Evolutionary conservation across 495 filamentous ascomycete species (phyloP).

Genomic region (Aspergillus bridgeri): DNA sequence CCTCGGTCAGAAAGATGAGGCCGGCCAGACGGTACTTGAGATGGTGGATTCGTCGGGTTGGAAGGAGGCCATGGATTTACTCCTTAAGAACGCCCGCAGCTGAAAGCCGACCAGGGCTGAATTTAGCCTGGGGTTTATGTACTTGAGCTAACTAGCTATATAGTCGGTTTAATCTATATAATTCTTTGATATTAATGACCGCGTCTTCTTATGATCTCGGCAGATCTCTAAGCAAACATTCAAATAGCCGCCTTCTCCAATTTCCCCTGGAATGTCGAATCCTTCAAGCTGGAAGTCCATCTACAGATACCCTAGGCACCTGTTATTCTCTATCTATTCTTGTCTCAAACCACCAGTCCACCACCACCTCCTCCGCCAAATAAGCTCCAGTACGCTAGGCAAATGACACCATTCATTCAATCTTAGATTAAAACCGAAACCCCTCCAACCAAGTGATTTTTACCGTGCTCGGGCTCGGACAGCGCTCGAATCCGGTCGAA

Average conservation of each 20-base stretch:
- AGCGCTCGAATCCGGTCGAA: not conserved
- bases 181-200: not conserved
- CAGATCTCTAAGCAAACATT: not conserved
- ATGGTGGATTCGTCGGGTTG: slow-evolving; percentile 21
- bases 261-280: slow-evolving; percentile 3
- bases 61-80: slow-evolving; percentile 15
- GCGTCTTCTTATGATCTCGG: not conserved
- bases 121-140: not conserved
- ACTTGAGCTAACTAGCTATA: not conserved
- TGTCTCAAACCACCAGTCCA: too few species aligned
- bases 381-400: too few species aligned
- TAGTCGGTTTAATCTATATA: not conserved
- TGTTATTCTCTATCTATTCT: too few species aligned
- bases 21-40: slow-evolving; percentile 18
- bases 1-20: slow-evolving; percentile 23
- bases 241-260: slow-evolving; percentile 5
- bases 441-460: too few species aligned
- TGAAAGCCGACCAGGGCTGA: not conserved
- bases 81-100: slow-evolving; percentile 11
- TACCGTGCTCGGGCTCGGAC: not conserved
- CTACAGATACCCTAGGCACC: too few species aligned
- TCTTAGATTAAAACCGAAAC: too few species aligned
- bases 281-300: too few species aligned
- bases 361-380: too few species aligned
- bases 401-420: too few species aligned